Conservation (phyloP, 78 protist species). For the Dictyostelium intermedium region DNA sequence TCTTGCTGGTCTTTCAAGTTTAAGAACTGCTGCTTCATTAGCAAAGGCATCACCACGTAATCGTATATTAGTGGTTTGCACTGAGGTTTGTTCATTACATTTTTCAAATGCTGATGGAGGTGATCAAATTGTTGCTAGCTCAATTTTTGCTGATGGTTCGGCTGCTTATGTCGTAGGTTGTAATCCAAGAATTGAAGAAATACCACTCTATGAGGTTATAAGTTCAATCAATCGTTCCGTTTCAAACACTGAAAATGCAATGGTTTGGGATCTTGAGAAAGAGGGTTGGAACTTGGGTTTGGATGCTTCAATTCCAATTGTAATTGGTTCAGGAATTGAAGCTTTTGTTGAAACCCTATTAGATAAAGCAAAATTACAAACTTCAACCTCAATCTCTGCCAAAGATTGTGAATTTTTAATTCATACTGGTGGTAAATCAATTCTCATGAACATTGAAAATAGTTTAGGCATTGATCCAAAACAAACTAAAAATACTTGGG, state of each 20-base stretch:
- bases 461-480: conserved; percentile 8
- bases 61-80: conserved; percentile 51
- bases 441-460: conserved; percentile 3
- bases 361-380: not conserved
- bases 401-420: conserved; percentile 60
- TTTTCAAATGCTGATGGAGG: conserved; percentile 17
- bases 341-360: conserved; percentile 10
- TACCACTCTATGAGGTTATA: conserved; percentile 45
- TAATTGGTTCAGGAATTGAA: conserved; percentile 8
- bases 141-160: conserved; percentile 70
- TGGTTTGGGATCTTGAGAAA: conserved; percentile 32
- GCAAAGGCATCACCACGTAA: conserved; percentile 10
- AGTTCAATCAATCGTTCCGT: not conserved
- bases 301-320: conserved; percentile 11
- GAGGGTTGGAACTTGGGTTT: conserved; percentile 49
- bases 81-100: conserved; percentile 64
- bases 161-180: conserved; percentile 59
- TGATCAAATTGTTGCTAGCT: conserved; percentile 46
- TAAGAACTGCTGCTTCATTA: conserved; percentile 12
- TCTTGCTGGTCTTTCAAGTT: conserved; percentile 47
- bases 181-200: conserved; percentile 23
- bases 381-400: not conserved
- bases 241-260: conserved; percentile 36
- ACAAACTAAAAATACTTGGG: conserved; percentile 32
- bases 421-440: conserved; percentile 62